Percentiles rank a stretch among this genome's conserved stretches.
Conservation (phyloP, 108 stramenopile species). For the Aureococcus anophagefferens region DNA sequence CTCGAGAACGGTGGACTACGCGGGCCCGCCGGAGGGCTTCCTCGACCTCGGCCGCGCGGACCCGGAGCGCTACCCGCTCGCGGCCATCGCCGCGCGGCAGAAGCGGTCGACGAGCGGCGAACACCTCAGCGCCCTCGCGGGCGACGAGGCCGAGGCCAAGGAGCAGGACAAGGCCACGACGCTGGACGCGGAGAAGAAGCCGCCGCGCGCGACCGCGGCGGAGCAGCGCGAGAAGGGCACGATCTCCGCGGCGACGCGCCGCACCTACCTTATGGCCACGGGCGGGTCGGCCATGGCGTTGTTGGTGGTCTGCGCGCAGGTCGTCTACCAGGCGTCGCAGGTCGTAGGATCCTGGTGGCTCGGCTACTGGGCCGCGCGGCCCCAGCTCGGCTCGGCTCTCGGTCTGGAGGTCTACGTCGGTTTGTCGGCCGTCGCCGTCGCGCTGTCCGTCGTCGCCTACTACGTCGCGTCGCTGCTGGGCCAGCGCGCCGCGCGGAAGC, state of each 20-base stretch:
- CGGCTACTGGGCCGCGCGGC: constrained; percentile 41
- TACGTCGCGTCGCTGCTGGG: constrained; percentile 1
- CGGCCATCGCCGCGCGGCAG: background rate
- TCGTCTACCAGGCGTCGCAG: constrained; percentile 34
- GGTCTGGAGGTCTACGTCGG: constrained; percentile 6
- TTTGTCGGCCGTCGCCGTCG: background rate
- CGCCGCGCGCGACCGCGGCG: background rate
- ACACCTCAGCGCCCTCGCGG: background rate
- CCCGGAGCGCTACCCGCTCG: background rate
- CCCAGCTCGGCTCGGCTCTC: constrained; percentile 32
- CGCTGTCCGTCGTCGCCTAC: background rate
- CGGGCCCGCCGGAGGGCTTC: background rate
- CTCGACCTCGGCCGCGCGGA: background rate
- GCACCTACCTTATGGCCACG: background rate
- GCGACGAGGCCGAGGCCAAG: background rate
- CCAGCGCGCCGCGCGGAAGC: constrained; percentile 11
- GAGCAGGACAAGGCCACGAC: background rate
- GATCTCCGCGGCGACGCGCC: background rate
- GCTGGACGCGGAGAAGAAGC: background rate
- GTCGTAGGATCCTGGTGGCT: constrained; percentile 65
- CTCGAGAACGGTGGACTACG: background rate
- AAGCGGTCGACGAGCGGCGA: background rate
- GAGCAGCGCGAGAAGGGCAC: background rate
- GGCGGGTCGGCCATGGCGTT: background rate
- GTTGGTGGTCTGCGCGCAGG: background rate